A percentile compares a stretch with the other conserved stretches of the same genome.
phyloP scores from a whole-genome alignment of 2,329 filamentous ascomycete species.

The Fusarium torreyae region DNA sequence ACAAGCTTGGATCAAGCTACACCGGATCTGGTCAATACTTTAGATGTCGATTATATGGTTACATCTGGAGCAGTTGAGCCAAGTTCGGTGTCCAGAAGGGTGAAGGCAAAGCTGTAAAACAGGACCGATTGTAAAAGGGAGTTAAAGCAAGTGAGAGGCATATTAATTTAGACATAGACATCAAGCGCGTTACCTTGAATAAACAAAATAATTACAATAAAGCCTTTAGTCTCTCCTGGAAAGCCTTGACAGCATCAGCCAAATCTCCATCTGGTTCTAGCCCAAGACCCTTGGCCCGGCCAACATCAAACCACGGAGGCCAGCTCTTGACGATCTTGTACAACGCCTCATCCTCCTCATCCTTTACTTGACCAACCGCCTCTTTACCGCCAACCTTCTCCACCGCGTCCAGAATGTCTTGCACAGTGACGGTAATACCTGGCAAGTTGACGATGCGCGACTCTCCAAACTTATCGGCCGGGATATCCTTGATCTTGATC shows the following conservation, averaged over 20 bases:
- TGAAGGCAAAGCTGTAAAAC: conserved; percentile 37
- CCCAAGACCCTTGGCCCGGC: conserved; percentile 67
- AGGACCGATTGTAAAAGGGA: not conserved
- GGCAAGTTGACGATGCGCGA: conserved; percentile 66
- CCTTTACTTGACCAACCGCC: conserved; percentile 59
- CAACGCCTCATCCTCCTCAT: conserved; percentile 63
- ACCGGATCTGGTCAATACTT: conserved; percentile 51
- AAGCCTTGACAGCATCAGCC: conserved; percentile 53
- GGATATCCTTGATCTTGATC: conserved; percentile 60
- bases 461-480: conserved; percentile 56
- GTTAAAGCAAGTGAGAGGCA: not conserved
- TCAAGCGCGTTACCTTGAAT: conserved; percentile 7
- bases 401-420: conserved; percentile 67
- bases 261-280: conserved; percentile 62
- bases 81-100: conserved; percentile 2
- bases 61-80: conserved; percentile 35
- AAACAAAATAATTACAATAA: not conserved
- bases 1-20: conserved; percentile 51
- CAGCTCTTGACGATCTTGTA: conserved; percentile 68
- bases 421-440: conserved; percentile 66
- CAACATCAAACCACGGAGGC: conserved; percentile 67
- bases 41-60: conserved; percentile 53
- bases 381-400: conserved; percentile 64
- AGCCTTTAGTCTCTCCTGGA: conserved; percentile 39
- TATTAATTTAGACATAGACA: conserved; percentile 3